Percentiles rank a stretch among this genome's conserved stretches.
Evolutionary conservation across 495 filamentous ascomycete species (phyloP).

Genomic region (Pyrenopolyporus hunteri): DNA sequence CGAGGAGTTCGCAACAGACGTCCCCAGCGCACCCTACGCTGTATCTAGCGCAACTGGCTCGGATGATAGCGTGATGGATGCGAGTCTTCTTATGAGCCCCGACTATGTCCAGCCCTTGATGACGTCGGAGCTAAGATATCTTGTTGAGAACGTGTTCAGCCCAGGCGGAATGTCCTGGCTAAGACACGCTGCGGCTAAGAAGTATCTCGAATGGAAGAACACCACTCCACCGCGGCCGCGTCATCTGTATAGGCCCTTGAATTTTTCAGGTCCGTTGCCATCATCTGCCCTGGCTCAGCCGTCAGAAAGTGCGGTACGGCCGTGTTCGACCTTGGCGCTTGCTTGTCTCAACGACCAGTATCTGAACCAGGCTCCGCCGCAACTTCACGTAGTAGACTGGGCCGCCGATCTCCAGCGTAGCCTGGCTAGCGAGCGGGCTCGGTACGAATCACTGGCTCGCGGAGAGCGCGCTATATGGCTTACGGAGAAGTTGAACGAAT

Average conservation of each 20-base stretch:
- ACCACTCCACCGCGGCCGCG: conserved; percentile 33
- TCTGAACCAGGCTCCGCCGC: conserved; percentile 74
- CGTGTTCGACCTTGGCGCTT: conserved; percentile 65
- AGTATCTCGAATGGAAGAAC: conserved; percentile 73
- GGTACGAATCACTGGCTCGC: conserved; percentile 72
- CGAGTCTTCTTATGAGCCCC: conserved; percentile 90
- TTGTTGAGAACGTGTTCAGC: conserved; percentile 80
- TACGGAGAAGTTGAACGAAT: conserved; percentile 74
- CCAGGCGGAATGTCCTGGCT: conserved; percentile 83
- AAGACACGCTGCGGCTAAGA: conserved; percentile 84
- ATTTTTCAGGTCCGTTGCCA: conserved; percentile 3
- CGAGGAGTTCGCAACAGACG: conserved; percentile 14
- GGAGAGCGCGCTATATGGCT: conserved; percentile 82
- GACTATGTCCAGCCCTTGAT: conserved; percentile 89
- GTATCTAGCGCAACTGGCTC: conserved; percentile 78
- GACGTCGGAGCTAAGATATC: conserved; percentile 71
- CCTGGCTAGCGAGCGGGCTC: conserved; percentile 77
- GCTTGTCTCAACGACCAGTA: conserved; percentile 74
- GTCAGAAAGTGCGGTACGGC: neutral
- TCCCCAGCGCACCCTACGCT: conserved; percentile 65
- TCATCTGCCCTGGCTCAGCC: conserved; percentile 6
- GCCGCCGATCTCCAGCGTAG: conserved; percentile 86
- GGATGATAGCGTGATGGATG: conserved; percentile 92
- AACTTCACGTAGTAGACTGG: conserved; percentile 86
- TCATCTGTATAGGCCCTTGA: conserved; percentile 40